Evolutionary conservation across 2,329 filamentous ascomycete genomes (phyloP), one percentile per base, ranked within the genome.

Genomic region (Stachybotrys chlorohalonatus): DNA sequence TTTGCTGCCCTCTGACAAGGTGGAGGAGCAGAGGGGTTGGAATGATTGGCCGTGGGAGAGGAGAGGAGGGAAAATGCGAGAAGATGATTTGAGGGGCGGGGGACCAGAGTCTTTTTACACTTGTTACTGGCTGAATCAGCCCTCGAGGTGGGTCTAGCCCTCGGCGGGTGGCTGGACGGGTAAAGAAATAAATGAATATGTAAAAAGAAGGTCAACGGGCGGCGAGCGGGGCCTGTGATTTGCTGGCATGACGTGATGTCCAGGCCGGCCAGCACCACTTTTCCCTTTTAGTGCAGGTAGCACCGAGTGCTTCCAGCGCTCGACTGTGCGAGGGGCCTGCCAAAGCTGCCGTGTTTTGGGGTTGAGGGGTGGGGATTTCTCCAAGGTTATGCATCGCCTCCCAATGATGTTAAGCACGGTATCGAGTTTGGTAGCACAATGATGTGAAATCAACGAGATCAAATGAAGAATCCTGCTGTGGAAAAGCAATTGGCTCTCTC

Each of bases 121-220:
- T 65, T 75, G 64, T 79, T 71, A 78, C 72, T 79, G 76, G 76
- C 75, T 76, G 73, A 75, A 66, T 75, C 70, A 75, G 70, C 72
- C 60, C 63, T 36, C 47, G 39, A n/a, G 56, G 70, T 74, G 73
- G 74, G 68, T 54, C 67, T 6, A 3, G 6, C 36, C 36, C 36
- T 13, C 36, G 36, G 31, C 7, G 5, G 56, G 60, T 62, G 63
- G 59, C 61, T 66, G 63, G 66, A 56, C 24, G 24, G 24, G 24
- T 24, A 24, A 24, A 24, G 24, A 24, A 24, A 24, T 24, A 24
- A 24, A 24, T 24, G 24, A 24, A 24, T 24, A 24, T 24, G 24
- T 24, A 24, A 24, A 24, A 24, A 24, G 54, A 49, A 51, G 52
- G 54, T 30, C 11, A 11, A 17, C 17, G 47, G 49, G 30, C 50